Evolutionary conservation across 129 eudicot genomes (phyloP), one percentile per base, ranked within the genome.

Genomic region (Escallonia herrerae): DNA sequence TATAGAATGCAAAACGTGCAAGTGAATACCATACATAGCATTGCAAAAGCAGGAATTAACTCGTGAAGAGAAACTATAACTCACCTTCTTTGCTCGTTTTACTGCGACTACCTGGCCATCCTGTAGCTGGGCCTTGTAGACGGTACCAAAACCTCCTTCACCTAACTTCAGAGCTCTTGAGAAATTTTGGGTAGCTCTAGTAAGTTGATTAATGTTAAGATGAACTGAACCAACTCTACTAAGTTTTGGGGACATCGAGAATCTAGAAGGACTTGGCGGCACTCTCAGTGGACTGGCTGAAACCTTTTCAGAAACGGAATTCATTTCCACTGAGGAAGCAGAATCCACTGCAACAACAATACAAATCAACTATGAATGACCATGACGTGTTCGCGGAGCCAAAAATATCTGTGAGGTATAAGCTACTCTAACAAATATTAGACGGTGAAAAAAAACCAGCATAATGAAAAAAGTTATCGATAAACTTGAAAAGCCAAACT

Each of bases 141-240:
- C 98, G 8, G 89, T 75, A 60, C 96, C 98, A 72, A 83, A 88
- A 38, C 98, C 98, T 62, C 98, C 98, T 76, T 86, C 96, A 11
- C 98, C 98, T 15, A 93, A 66, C 70, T 63, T 75, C 46, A 79
- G 52, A 5, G 96, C 67, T 37, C 85, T 76, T 42, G 98, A 88
- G 76, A 93, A 93, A 63, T 81, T 93, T 15, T 88, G 85, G 9
- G 98, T 93, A 33, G 89, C 96, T 75, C 77, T 86, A 43, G 77
- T 70, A 77, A 81, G 83, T 66, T 83, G 85, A 71, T 14, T 75
- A 88, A 88, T 81, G 53, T 76, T 86, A 15, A 93, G 83, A 83
- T 93, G 95, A 75, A 89, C 69, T 12, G 98, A 85, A 54, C 91
- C 98, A 42, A 81, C 61, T 74, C 87, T 76, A 56, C 71, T 73